A percentile compares a stretch with the other conserved stretches of the same genome.
Conservation (phyloP, 1,284 basidiomycete species). For the Heterobasidion irregulare region DNA sequence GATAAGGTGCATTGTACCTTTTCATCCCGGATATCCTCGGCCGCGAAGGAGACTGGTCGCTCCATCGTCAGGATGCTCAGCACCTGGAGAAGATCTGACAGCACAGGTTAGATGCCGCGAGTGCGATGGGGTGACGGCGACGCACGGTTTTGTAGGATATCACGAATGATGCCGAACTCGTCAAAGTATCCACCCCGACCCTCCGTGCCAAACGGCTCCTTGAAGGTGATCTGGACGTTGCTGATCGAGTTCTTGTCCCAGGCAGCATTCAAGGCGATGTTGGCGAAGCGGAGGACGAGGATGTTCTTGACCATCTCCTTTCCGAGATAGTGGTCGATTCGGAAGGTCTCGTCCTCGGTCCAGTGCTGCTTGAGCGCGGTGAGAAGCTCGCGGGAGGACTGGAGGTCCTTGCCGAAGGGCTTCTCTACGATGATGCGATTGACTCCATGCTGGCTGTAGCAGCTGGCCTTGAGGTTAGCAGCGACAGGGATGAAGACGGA, state of each 20-base stretch:
- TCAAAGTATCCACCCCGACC: constrained; percentile 98
- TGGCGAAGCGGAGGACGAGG: constrained; percentile 89
- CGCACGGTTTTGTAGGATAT: constrained; percentile 94
- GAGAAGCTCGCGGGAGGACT: constrained; percentile 79
- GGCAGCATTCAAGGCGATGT: constrained; percentile 76
- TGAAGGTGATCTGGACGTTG: constrained; percentile 97
- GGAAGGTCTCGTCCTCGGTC: constrained; percentile 94
- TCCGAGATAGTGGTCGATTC: constrained; percentile 96
- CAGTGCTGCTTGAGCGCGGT: constrained; percentile 77
- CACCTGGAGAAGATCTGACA: constrained; percentile 83
- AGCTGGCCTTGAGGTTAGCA: constrained; percentile 73
- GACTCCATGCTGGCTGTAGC: constrained; percentile 64
- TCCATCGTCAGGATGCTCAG: constrained; percentile 93
- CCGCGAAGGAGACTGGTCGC: constrained; percentile 91
- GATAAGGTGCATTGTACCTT: constrained; percentile 48
- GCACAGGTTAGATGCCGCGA: constrained; percentile 5
- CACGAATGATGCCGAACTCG: constrained; percentile 96
- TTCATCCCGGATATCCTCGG: constrained; percentile 95
- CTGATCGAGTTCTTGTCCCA: constrained; percentile 94
- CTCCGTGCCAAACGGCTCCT: constrained; percentile 96
- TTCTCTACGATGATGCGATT: constrained; percentile 96
- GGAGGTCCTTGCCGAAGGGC: constrained; percentile 91
- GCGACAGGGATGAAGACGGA: constrained; percentile 89
- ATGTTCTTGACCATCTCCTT: constrained; percentile 99
- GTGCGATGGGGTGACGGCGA: constrained; percentile 12